Conservation (phyloP, 2,329 filamentous ascomycete genomes). For the Aspergillus pseudoviridinutans region DNA sequence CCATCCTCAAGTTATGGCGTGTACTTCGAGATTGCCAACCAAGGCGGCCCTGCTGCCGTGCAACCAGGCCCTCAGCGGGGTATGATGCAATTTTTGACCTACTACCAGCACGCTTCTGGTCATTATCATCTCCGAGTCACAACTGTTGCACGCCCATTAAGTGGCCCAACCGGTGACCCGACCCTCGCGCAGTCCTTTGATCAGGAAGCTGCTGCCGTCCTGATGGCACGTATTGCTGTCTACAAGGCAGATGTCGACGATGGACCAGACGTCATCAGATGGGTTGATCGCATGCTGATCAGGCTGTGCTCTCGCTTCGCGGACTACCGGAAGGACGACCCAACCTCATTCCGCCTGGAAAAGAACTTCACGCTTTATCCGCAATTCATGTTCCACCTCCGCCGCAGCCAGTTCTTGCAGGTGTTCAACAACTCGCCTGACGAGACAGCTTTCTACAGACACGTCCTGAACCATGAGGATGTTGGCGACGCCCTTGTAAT, state of each 20-base stretch:
- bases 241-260: slow-evolving; percentile 99
- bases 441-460: slow-evolving; percentile 97
- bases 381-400: slow-evolving; percentile 99
- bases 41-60: slow-evolving; percentile 79
- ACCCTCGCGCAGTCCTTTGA: slow-evolving; percentile 96
- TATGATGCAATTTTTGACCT: slow-evolving; percentile 97
- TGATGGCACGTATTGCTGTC: slow-evolving; percentile 98
- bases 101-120: slow-evolving; percentile 95
- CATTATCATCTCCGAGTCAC: slow-evolving; percentile 96
- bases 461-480: slow-evolving; percentile 95
- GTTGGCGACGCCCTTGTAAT: slow-evolving; percentile 95
- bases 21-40: slow-evolving; percentile 96
- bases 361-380: slow-evolving; percentile 99
- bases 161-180: slow-evolving; percentile 88
- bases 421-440: slow-evolving; percentile 99
- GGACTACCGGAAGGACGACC: slow-evolving; percentile 96
- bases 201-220: slow-evolving; percentile 92
- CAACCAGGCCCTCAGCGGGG: slow-evolving; percentile 85
- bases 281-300: slow-evolving; percentile 99
- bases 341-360: slow-evolving; percentile 91
- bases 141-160: slow-evolving; percentile 85
- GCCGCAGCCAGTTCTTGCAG: slow-evolving; percentile 94
- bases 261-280: slow-evolving; percentile 93
- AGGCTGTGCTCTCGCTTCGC: slow-evolving; percentile 93
- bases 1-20: slow-evolving; percentile 90